phyloP scores from a whole-genome alignment of 108 stramenopile species.

The Nitzschia palea region DNA sequence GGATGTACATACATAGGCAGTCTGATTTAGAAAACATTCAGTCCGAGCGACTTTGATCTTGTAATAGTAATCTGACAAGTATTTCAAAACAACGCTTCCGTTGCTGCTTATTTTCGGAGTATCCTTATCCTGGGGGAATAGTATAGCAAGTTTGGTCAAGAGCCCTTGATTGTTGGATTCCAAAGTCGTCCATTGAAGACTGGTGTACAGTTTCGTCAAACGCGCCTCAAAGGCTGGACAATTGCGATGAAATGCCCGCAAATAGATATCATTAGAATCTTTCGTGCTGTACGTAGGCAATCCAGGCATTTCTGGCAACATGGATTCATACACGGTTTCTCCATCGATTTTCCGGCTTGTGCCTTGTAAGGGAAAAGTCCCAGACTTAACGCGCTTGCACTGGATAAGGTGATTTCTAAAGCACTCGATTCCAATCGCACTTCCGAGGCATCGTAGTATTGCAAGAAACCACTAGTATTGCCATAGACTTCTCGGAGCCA shows the following conservation, averaged over 20 bases:
- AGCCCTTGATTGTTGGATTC: conserved; percentile 26
- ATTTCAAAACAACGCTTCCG: conserved; percentile 25
- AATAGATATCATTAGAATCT: conserved; percentile 31
- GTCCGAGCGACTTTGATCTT: conserved; percentile 36
- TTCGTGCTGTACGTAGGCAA: conserved; percentile 35
- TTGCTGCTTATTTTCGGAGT: neutral
- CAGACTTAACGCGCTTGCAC: conserved; percentile 45
- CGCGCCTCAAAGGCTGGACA: conserved; percentile 30
- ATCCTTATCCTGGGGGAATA: conserved; percentile 27
- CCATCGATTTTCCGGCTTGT: conserved; percentile 16
- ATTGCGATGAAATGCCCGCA: conserved; percentile 45
- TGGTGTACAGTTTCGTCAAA: conserved; percentile 32
- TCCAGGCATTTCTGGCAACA: conserved; percentile 13
- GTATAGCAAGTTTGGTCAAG: conserved; percentile 25
- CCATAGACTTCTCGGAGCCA: conserved; percentile 35
- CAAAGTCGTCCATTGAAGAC: conserved; percentile 20
- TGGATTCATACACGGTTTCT: conserved; percentile 6
- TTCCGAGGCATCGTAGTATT: conserved; percentile 17
- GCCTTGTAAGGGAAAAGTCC: conserved; percentile 34
- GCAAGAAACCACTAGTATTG: neutral
- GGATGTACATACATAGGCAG: conserved; percentile 3
- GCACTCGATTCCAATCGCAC: conserved; percentile 38
- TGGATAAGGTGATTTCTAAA: conserved; percentile 46
- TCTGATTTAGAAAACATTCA: conserved; percentile 27
- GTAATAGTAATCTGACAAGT: conserved; percentile 50